Conservation (phyloP, 768 basidiomycete species). For the Chiua virens region DNA sequence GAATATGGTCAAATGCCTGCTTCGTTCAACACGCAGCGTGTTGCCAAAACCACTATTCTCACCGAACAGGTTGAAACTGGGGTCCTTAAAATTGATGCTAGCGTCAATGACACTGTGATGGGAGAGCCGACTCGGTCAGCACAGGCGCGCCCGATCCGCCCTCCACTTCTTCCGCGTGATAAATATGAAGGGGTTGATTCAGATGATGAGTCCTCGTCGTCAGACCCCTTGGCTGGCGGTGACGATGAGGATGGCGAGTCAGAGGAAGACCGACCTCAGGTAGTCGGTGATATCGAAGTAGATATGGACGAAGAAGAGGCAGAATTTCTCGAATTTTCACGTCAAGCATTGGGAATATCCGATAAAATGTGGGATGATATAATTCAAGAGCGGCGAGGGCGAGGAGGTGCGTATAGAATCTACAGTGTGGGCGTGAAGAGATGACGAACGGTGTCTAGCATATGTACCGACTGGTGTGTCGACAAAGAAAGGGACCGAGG, state of each 20-base stretch:
- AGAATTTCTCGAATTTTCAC: constrained; percentile 93
- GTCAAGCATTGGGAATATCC: constrained; percentile 85
- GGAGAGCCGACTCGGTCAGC: constrained; percentile 14
- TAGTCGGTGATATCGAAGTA: constrained; percentile 82
- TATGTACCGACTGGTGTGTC: constrained; percentile 49
- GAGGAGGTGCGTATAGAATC: constrained; percentile 67
- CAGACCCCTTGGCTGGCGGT: constrained; percentile 39
- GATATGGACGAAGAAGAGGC: constrained; percentile 94
- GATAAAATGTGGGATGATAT: constrained; percentile 92
- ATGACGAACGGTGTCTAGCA: constrained; percentile 38
- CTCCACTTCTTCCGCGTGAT: constrained; percentile 79
- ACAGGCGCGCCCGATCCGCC: constrained; percentile 54
- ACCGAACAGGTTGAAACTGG: constrained; percentile 39
- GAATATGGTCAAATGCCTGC: constrained; percentile 91
- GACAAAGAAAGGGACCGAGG: constrained; percentile 1
- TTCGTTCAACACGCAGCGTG: constrained; percentile 71
- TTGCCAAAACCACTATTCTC: constrained; percentile 46
- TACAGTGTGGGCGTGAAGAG: background rate
- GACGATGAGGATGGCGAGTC: constrained; percentile 55
- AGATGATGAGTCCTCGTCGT: constrained; percentile 81
- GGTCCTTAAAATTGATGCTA: constrained; percentile 1
- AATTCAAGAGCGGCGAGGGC: constrained; percentile 66
- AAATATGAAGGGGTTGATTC: constrained; percentile 92
- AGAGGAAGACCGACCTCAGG: constrained; percentile 80
- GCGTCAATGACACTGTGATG: constrained; percentile 3